These are phyloP conservation scores for Pterocarpus macrocarpus DNA, from an alignment of 306 rosid genomes.

Conservation along the genomic window DNA sequence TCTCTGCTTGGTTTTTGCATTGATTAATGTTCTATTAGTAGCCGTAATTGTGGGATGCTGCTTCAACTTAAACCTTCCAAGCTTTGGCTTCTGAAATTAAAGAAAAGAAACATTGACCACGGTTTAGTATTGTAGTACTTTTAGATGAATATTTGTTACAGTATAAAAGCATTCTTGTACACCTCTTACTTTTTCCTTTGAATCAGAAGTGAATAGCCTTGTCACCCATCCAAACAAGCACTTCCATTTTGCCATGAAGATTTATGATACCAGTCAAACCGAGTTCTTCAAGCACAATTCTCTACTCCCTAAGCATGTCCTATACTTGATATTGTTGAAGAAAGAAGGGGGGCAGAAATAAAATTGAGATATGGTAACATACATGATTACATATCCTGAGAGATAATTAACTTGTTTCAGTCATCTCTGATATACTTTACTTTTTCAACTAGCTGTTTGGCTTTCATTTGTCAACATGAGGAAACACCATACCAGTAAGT, in stretches of 20 bases:
- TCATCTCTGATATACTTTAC: too few relatives aligned
- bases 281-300: slow-evolving; percentile 37
- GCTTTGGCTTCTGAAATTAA: slow-evolving; percentile 56
- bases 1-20: slow-evolving; percentile 78
- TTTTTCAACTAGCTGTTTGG: too few relatives aligned
- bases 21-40: slow-evolving; percentile 58
- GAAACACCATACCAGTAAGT: too few relatives aligned
- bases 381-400: too few relatives aligned
- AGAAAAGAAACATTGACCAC: slow-evolving; percentile 28
- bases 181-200: slow-evolving; percentile 59
- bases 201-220: slow-evolving; percentile 60
- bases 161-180: not conserved
- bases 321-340: not conserved
- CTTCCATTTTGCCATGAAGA: slow-evolving; percentile 70
- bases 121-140: not conserved
- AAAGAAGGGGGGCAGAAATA: too few relatives aligned
- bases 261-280: slow-evolving; percentile 13
- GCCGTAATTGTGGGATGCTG: slow-evolving; percentile 60
- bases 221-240: slow-evolving; percentile 86
- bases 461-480: too few relatives aligned
- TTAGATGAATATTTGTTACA: not conserved
- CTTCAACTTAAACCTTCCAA: slow-evolving; percentile 58
- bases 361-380: too few relatives aligned
- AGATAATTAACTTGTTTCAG: too few relatives aligned
- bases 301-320: slow-evolving; percentile 40